These are phyloP conservation scores for Xylaria telfairii DNA, from an alignment of 495 filamentous ascomycete species.

Conservation along the genomic window DNA sequence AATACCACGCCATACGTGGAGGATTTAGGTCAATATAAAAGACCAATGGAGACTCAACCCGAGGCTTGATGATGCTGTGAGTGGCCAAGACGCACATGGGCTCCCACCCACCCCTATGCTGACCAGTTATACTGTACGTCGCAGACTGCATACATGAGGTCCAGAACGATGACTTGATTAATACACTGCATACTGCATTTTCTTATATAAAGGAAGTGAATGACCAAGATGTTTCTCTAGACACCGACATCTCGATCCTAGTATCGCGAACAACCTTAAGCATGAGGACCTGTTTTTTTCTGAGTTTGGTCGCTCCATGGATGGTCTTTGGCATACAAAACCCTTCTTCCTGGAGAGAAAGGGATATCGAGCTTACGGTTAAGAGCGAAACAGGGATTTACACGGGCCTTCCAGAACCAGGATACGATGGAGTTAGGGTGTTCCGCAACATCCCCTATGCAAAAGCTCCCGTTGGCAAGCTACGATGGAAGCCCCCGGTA, in stretches of 20 bases:
- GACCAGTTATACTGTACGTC: neutral
- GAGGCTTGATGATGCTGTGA: neutral
- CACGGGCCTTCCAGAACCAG: conserved; percentile 47
- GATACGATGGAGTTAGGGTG: conserved; percentile 48
- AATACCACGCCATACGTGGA: neutral
- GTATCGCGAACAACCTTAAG: neutral
- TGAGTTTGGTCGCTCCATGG: neutral
- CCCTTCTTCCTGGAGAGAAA: neutral
- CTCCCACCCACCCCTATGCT: conserved; percentile 1
- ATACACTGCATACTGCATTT: neutral
- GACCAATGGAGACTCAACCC: neutral
- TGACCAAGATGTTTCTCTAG: neutral
- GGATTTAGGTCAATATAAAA: neutral
- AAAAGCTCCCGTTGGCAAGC: conserved; percentile 45
- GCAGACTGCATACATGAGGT: neutral
- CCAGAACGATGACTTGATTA: neutral
- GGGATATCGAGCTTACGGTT: conserved; percentile 36
- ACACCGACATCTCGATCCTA: neutral
- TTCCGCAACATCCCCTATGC: conserved; percentile 57
- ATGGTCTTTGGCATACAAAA: neutral
- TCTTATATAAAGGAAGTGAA: neutral
- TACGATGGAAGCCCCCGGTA: conserved; percentile 50
- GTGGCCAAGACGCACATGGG: neutral
- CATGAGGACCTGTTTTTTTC: neutral
- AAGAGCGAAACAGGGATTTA: conserved; percentile 42